Evolutionary conservation across 441 rosid genomes (phyloP), one percentile per base, ranked within the genome.

Genomic region (Aquilaria agallochum): DNA sequence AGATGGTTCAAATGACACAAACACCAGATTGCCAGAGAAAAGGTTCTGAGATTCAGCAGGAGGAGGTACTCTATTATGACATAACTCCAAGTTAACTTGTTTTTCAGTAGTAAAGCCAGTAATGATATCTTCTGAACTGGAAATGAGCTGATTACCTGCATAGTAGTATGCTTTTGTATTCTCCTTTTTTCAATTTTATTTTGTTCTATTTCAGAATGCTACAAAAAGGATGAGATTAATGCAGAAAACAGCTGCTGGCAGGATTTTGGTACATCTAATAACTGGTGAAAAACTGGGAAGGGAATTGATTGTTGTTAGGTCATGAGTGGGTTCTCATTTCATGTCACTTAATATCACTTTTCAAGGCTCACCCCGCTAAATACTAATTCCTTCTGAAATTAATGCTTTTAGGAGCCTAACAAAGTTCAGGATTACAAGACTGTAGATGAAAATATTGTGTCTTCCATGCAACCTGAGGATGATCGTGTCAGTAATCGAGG

Each of bases 391-490:
- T 40, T 36, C 7, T 8, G 42, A 36, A 36, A 5, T 36, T 36
- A 5, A 2, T 40, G 9, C 2, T 8, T 46, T 5, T 57, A 77
- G 81, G 75, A 58, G 27, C 15, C 3, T 58, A 15, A 13, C 30
- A 61, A 73, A 55, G 78, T 65, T 36, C 76, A 76, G 63, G 74
- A 56, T 34, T 53, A 66, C 48, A 68, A 66, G 45, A 53, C 76
- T 50, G 65, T 58, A 31, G 78, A 72, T 68, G 81, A 72, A 52
- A 69, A 66, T 54, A 67, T 76, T 14, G 83, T 72, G 61, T 72
- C 80, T 12, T 79, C 74, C 69, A 58, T 74, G 49, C 74, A 73
- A 65, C 66, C 59, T 59, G 68, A 68, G 36, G 70, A 53, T 67
- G 69, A 60, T 10, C 59, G 68, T 62, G 63, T 50, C 42, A 68